Percentiles rank a stretch among this genome's conserved stretches.
Evolutionary conservation across 2,329 filamentous ascomycete species (phyloP).

Genomic region (Microcera coccophila): DNA sequence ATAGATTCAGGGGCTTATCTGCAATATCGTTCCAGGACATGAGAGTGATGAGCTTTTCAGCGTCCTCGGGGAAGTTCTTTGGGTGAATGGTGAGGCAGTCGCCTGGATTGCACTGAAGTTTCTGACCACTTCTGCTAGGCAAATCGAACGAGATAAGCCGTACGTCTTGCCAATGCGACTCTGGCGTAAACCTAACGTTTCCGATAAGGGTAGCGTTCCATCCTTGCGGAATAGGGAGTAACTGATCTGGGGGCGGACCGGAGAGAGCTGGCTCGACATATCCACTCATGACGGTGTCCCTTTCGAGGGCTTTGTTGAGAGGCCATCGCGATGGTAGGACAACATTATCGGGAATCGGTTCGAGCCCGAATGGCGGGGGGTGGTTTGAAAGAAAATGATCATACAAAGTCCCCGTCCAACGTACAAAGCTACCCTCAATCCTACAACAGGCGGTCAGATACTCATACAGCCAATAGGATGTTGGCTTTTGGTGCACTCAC

Average conservation of each 20-base stretch:
- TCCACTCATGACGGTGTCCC: conserved; percentile 8
- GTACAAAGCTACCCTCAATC: conserved; percentile 75
- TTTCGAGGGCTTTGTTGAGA: conserved; percentile 19
- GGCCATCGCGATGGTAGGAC: conserved; percentile 70
- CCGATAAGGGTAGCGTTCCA: conserved; percentile 54
- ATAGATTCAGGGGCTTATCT: conserved; percentile 61
- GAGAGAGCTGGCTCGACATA: conserved; percentile 8
- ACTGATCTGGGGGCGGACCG: conserved; percentile 27
- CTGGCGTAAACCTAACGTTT: conserved; percentile 73
- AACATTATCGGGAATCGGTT: conserved; percentile 69
- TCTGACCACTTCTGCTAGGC: conserved; percentile 19
- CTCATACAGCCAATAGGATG: too few species aligned
- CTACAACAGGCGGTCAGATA: conserved; percentile 40
- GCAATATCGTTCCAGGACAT: conserved; percentile 77
- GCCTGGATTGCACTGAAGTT: conserved; percentile 57
- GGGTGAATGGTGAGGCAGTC: conserved; percentile 80
- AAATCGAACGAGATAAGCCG: conserved; percentile 66
- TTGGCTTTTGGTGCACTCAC: conserved; percentile 44
- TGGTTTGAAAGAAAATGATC: conserved; percentile 62
- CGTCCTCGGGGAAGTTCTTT: conserved; percentile 80
- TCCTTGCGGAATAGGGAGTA: conserved; percentile 55
- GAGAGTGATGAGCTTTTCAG: conserved; percentile 69
- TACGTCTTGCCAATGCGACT: conserved; percentile 88
- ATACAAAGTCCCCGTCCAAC: conserved; percentile 69
- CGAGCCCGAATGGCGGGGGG: conserved; percentile 63